phyloP scores from a whole-genome alignment of 441 rosid species.

The Populus hybrid region DNA sequence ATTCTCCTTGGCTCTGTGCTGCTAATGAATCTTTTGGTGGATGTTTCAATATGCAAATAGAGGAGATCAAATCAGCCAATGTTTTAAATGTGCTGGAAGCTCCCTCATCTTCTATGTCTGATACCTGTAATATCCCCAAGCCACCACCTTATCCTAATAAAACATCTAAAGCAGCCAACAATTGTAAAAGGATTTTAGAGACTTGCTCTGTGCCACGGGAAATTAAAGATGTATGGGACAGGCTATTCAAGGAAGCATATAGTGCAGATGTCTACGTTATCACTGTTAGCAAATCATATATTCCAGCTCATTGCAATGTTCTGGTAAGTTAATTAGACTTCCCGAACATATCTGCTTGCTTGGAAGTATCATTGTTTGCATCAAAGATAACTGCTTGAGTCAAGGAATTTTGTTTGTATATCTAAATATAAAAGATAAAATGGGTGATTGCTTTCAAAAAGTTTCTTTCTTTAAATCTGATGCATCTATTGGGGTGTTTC shows the following conservation, averaged over 20 bases:
- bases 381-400: not conserved
- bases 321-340: constrained; percentile 50
- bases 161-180: too few species aligned
- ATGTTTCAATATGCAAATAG: constrained; percentile 28
- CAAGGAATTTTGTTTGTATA: constrained; percentile 1
- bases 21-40: constrained; percentile 35
- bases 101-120: constrained; percentile 31
- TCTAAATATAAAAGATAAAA: not conserved
- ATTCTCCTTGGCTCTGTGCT: constrained; percentile 34
- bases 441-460: too few species aligned
- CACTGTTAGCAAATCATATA: constrained; percentile 31
- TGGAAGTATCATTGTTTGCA: not conserved
- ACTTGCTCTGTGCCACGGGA: constrained; percentile 41
- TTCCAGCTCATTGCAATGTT: constrained; percentile 58
- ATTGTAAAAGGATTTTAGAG: constrained; percentile 15
- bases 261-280: constrained; percentile 54
- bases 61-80: constrained; percentile 32
- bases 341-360: not conserved
- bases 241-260: constrained; percentile 54
- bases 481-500: not conserved
- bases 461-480: not conserved
- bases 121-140: constrained; percentile 22
- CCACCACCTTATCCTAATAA: too few species aligned
- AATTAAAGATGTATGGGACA: constrained; percentile 62
- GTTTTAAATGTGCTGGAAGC: constrained; percentile 41